These are phyloP conservation scores for Penicillium cinerascens DNA, from an alignment of 495 filamentous ascomycete species.

Conservation along the genomic window DNA sequence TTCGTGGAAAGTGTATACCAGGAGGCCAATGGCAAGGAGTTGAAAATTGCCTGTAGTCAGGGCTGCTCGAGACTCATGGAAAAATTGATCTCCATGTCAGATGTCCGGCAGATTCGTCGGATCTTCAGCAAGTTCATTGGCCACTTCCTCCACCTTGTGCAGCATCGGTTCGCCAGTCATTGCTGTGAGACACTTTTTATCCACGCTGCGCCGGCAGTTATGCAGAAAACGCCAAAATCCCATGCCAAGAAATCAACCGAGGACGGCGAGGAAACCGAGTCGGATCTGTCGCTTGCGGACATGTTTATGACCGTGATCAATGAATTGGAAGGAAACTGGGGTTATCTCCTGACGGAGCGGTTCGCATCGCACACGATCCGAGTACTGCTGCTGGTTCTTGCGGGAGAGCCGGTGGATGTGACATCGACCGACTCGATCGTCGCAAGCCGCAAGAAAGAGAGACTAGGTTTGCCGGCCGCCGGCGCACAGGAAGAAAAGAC, in stretches of 20 bases:
- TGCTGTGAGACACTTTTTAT: slow-evolving; percentile 94
- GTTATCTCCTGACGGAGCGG: slow-evolving; percentile 77
- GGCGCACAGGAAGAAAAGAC: slow-evolving; percentile 37
- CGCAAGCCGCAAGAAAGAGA: slow-evolving; percentile 87
- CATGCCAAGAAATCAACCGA: slow-evolving; percentile 34
- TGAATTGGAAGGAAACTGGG: slow-evolving; percentile 78
- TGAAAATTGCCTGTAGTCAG: slow-evolving; percentile 94
- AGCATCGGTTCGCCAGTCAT: slow-evolving; percentile 94
- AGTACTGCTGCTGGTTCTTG: slow-evolving; percentile 78
- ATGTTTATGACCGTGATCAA: slow-evolving; percentile 77
- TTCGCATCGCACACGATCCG: slow-evolving; percentile 91
- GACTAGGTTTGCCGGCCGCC: slow-evolving; percentile 50
- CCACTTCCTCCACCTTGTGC: slow-evolving; percentile 85
- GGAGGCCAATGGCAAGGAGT: slow-evolving; percentile 85
- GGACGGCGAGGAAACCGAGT: slow-evolving; percentile 33
- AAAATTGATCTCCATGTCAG: slow-evolving; percentile 78
- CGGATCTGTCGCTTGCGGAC: slow-evolving; percentile 68
- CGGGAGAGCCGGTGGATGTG: slow-evolving; percentile 71
- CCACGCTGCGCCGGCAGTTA: slow-evolving; percentile 72
- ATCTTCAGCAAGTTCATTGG: slow-evolving; percentile 79
- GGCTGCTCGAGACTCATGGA: slow-evolving; percentile 93
- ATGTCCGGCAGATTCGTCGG: slow-evolving; percentile 73
- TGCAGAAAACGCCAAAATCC: slow-evolving; percentile 52
- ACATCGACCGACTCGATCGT: slow-evolving; percentile 63
- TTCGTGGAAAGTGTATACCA: slow-evolving; percentile 83